A percentile compares a stretch with the other conserved stretches of the same genome.
Evolutionary conservation across 129 eudicot species (phyloP).

Genomic region (Helichrysum umbraculigerum): DNA sequence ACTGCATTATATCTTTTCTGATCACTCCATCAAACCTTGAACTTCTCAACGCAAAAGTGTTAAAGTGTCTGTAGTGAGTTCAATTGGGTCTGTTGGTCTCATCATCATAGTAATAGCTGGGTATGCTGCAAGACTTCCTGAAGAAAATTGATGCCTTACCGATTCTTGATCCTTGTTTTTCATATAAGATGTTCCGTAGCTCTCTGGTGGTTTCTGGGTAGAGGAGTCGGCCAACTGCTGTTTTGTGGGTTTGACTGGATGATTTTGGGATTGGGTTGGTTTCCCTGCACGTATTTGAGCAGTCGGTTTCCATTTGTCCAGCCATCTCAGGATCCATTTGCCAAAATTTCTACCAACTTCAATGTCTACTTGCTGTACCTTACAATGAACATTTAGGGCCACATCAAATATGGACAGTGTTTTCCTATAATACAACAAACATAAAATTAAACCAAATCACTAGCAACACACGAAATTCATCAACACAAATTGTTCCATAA

Average conservation of each 20-base stretch:
- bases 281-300: constrained; percentile 70
- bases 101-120: constrained; percentile 48
- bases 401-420: constrained; percentile 68
- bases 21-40: constrained; percentile 46
- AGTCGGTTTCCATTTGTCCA: constrained; percentile 72
- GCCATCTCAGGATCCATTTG: constrained; percentile 87
- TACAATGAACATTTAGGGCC: constrained; percentile 68
- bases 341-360: constrained; percentile 83
- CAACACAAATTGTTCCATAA: background rate
- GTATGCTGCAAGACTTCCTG: constrained; percentile 47
- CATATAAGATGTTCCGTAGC: constrained; percentile 26
- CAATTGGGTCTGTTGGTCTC: constrained; percentile 42
- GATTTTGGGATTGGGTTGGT: constrained; percentile 19
- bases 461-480: background rate
- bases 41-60: constrained; percentile 28
- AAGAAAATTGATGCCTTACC: constrained; percentile 50
- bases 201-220: constrained; percentile 37
- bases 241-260: constrained; percentile 20
- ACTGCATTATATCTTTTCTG: constrained; percentile 71
- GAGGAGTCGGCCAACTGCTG: constrained; percentile 34
- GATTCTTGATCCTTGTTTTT: constrained; percentile 44
- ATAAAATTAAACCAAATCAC: background rate
- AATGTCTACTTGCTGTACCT: constrained; percentile 79
- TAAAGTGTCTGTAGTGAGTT: constrained; percentile 48
- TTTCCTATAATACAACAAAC: constrained; percentile 44